Base-by-base conservation (phyloP, 2,329 filamentous ascomycete genomes). In the Chalaropsis thielavioides region DNA sequence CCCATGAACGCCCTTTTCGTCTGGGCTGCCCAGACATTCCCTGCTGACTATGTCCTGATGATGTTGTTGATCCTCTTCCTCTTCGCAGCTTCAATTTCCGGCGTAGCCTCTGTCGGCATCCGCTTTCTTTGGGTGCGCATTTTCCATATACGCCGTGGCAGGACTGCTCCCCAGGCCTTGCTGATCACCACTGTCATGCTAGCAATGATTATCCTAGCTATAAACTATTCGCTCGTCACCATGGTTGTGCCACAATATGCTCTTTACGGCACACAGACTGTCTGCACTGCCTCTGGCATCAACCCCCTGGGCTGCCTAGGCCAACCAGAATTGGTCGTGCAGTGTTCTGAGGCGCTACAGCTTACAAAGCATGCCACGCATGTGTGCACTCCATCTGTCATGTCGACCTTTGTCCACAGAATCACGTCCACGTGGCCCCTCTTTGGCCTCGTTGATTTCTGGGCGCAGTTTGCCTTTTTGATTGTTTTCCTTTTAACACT, bases 161-260 rank as follows among this genome's bases (percentile, higher is more conserved):
- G 92, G 70, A 97, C 92, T 0, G 87, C 89, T 0, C 94, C 94
- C 0, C 94, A 97, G 74, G 94, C 92, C 1, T 80, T 99, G 6
- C 83, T 99, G 64, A 85, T 96, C 72, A 89, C 90, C 1, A 96
- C 92, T 0, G 90, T 95, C 11, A 85, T 99, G 78, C 81, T 99
- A 59, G 92, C 90, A 0, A 81, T 97, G 69, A 92, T 95, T 69
- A 89, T 89, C 1, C 78, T 99, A 54, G 94, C 90, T 41, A 87
- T 95, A 74, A 96, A 97, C 77, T 99, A 97, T 74, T 85, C 90
- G 8, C 79, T 97, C 51, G 88, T 90, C 66, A 96, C 95, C 87
- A 81, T 97, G 68, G 85, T 96, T n/a, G 94, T 91, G 5, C 94
- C 94, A 1, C 92, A 97, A 72, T 99, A 99, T 73, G 85, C 92